Evolutionary conservation across 345 rosid genomes (phyloP).

Genomic region (Eucalyptus regnans): DNA sequence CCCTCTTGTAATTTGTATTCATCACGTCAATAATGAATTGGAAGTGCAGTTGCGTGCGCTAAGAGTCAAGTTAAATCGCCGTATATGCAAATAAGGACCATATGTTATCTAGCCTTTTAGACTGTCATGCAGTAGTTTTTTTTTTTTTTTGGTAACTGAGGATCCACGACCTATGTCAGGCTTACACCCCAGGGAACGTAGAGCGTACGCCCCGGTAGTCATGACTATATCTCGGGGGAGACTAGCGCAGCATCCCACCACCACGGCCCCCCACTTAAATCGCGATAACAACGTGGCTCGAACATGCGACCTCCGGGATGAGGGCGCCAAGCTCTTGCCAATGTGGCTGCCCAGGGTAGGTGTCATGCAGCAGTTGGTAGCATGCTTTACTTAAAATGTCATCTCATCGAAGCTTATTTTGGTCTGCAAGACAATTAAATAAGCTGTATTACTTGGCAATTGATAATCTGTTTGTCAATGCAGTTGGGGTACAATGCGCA

Average conservation of each 20-base stretch:
- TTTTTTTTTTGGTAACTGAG: too few species aligned
- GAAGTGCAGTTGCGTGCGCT: background rate
- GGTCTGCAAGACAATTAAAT: constrained; percentile 27
- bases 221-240: too few species aligned
- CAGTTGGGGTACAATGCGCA: constrained; percentile 14
- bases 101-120: background rate
- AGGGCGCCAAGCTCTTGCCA: too few species aligned
- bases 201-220: too few species aligned
- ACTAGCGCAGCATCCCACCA: too few species aligned
- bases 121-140: too few species aligned
- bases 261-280: too few species aligned
- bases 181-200: too few species aligned
- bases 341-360: too few species aligned
- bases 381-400: background rate
- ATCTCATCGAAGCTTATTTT: background rate
- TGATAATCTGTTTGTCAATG: constrained; percentile 29
- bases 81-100: background rate
- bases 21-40: background rate
- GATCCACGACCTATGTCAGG: too few species aligned
- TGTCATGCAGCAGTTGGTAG: background rate
- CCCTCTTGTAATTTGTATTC: background rate
- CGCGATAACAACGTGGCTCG: too few species aligned
- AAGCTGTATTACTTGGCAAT: constrained; percentile 33
- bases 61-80: background rate
- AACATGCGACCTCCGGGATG: too few species aligned